phyloP scores from a whole-genome alignment of 2,329 filamentous ascomycete genomes.

The Aspergillus fumigatus region DNA sequence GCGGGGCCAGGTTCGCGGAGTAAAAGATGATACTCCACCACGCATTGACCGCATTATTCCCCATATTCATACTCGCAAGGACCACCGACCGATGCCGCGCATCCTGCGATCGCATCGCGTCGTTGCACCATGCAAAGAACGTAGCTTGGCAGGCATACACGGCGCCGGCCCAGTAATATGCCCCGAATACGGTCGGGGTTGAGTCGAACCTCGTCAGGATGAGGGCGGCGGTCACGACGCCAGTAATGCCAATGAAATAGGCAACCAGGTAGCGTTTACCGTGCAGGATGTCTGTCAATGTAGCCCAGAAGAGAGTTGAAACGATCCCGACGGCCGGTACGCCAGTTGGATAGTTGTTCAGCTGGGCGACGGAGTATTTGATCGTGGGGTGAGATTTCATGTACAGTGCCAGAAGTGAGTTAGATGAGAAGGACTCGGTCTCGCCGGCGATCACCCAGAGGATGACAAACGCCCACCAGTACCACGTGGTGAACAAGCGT shows the following conservation, averaged over 20 bases:
- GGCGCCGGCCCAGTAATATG: conserved; percentile 66
- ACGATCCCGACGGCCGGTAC: conserved; percentile 50
- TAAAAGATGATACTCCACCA: conserved; percentile 74
- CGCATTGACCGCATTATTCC: conserved; percentile 63
- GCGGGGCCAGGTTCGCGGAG: conserved; percentile 60
- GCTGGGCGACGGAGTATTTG: conserved; percentile 45
- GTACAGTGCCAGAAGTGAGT: conserved; percentile 53
- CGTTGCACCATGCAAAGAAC: conserved; percentile 73
- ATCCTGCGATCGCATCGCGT: conserved; percentile 61
- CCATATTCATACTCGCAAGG: conserved; percentile 67
- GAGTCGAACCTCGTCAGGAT: conserved; percentile 53
- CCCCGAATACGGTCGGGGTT: conserved; percentile 56
- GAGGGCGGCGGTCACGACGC: conserved; percentile 57
- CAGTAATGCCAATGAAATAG: conserved; percentile 63
- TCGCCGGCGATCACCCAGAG: conserved; percentile 61
- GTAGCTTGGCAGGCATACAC: conserved; percentile 70
- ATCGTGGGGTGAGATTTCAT: conserved; percentile 45
- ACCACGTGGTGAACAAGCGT: conserved; percentile 31
- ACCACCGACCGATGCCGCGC: conserved; percentile 61
- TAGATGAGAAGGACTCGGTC: conserved; percentile 65
- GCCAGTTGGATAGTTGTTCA: conserved; percentile 53
- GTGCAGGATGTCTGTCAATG: conserved; percentile 55
- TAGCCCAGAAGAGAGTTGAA: conserved; percentile 64
- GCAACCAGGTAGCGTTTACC: conserved; percentile 63
- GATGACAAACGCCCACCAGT: conserved; percentile 36